Percentiles rank a stretch among this genome's conserved stretches.
Evolutionary conservation across 2,329 filamentous ascomycete species (phyloP).

Genomic region (Colletotrichum orbiculare): DNA sequence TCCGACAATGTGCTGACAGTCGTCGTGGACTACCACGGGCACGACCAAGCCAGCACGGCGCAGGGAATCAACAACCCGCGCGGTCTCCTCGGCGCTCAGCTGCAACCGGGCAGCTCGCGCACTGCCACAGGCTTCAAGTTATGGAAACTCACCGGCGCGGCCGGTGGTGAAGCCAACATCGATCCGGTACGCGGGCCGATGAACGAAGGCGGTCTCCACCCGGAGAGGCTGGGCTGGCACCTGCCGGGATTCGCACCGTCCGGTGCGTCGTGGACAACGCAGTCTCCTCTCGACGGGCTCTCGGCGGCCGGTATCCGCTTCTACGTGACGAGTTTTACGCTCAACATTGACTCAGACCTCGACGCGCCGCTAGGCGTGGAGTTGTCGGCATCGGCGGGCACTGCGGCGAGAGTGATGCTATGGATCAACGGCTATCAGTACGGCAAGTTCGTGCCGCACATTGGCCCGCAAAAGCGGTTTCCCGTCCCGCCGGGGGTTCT

Average conservation of each 20-base stretch:
- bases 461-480: constrained; percentile 78
- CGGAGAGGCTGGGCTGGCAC: constrained; percentile 72
- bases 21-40: constrained; percentile 77
- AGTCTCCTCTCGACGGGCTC: constrained; percentile 23
- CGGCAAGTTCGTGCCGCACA: constrained; percentile 67
- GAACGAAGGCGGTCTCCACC: constrained; percentile 74
- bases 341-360: constrained; percentile 65
- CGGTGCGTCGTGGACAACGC: constrained; percentile 49
- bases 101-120: constrained; percentile 41
- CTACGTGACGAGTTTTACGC: constrained; percentile 65
- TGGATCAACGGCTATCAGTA: constrained; percentile 84
- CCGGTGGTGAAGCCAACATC: constrained; percentile 71
- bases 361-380: constrained; percentile 71
- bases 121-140: constrained; percentile 58
- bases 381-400: constrained; percentile 52
- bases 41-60: constrained; percentile 68
- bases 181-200: constrained; percentile 71
- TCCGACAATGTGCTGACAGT: constrained; percentile 72
- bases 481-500: constrained; percentile 80
- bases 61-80: constrained; percentile 74
- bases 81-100: constrained; percentile 69
- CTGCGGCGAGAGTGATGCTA: constrained; percentile 69
- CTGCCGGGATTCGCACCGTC: constrained; percentile 61
- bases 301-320: constrained; percentile 64
- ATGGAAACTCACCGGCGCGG: constrained; percentile 77